Evolutionary conservation across 2,329 filamentous ascomycete species (phyloP), one percentile per base, ranked within the genome.

Genomic region (Clonostachys byssicola): DNA sequence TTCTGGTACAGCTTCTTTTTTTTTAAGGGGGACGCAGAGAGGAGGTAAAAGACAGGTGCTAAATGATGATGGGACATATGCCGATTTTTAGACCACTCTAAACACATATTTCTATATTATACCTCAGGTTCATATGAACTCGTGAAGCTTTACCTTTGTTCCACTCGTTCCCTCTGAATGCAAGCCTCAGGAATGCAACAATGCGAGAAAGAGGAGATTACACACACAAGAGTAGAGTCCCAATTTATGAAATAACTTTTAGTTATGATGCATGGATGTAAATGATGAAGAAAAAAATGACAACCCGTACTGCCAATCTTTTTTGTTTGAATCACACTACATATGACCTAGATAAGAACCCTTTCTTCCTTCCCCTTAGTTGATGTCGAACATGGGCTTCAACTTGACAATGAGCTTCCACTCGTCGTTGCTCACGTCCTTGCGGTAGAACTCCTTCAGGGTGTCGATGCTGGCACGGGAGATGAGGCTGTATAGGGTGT

Each of bases 341-440:
- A 14, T 12, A 14, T 42, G 16, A 30, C 17, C 20, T 18, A 39
- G 14, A 39, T 39, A 39, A 39, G 36, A n/a, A 39, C 36, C 10
- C 35, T 6, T 18, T 12, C 34, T 43, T 34, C 23, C 42, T n/a
- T 35, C 16, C 20, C 7, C 51, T 73, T 79, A 91, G 59, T 77
- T 77, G 67, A 96, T 88, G 69, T 97, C 94, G 64, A 97, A 96
- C 56, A 95, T 64, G 39, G 89, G 85, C 82, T 99, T 99, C 63
- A 99, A 75, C 79, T 96, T 95, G 70, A 92, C 89, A 62, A 99
- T 90, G 54, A 99, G 76, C 61, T 82, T 77, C 94, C 94, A 99
- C 72, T 99, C 94, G 12, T 97, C 94, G 70, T 88, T 92, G 43
- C 79, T 80, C 40, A 96, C 89, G 51, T 96, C 92, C 49, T 83